A percentile compares a stretch with the other conserved stretches of the same genome.
Evolutionary conservation across 768 basidiomycete genomes (phyloP).

Genomic region (Gautieria morchelliformis): DNA sequence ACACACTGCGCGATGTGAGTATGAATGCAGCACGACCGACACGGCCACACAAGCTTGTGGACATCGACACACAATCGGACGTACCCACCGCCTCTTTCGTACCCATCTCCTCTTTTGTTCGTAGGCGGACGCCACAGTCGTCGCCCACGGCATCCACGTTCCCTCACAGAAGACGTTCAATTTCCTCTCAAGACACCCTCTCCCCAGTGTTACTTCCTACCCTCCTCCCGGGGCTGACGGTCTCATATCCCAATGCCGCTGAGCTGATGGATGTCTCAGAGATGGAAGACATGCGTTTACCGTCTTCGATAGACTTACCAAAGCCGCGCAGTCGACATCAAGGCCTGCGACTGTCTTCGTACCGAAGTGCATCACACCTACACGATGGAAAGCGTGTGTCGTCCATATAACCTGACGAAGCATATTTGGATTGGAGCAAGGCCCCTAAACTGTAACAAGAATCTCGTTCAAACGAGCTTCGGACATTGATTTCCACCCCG

Average conservation of each 20-base stretch:
- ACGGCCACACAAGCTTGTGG: background rate
- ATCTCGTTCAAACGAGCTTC: background rate
- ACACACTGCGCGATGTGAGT: background rate
- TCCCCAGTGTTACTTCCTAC: conserved; percentile 54
- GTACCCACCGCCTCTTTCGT: background rate
- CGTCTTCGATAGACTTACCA: background rate
- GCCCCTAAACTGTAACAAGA: background rate
- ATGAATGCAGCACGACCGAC: background rate
- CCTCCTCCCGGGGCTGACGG: conserved; percentile 34
- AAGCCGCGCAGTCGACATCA: background rate
- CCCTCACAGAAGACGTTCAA: conserved; percentile 22
- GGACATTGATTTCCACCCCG: background rate
- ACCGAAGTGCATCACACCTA: background rate
- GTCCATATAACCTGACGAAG: background rate
- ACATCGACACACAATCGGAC: conserved; percentile 3
- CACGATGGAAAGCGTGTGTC: background rate
- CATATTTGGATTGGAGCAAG: background rate
- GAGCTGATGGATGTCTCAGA: background rate
- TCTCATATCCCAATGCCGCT: background rate
- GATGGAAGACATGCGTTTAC: background rate
- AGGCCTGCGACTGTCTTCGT: conserved; percentile 6
- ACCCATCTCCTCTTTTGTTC: conserved; percentile 73
- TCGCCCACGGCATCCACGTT: conserved; percentile 65
- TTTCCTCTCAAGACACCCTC: conserved; percentile 25
- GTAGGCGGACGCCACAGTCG: conserved; percentile 66